Conservation (phyloP, 306 rosid species). For the Lathyrus oleraceus region DNA sequence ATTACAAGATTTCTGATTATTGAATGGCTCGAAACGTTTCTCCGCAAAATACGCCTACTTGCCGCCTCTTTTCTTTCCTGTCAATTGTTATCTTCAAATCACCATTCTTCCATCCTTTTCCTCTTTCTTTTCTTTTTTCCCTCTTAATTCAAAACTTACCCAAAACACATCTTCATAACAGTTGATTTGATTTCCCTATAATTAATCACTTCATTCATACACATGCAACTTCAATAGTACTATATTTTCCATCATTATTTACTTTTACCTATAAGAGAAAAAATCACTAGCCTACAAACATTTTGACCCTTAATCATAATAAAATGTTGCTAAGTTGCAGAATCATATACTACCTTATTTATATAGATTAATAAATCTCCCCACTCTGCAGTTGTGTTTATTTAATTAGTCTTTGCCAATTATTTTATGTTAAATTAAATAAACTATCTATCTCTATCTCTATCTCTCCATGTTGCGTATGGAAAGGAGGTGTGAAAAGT, state of each 20-base stretch:
- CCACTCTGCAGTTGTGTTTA: constrained; percentile 3
- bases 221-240: constrained; percentile 11
- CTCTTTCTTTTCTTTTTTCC: background rate
- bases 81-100: constrained; percentile 34
- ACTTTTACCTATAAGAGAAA: background rate
- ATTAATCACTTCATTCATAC: constrained; percentile 9
- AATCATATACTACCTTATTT: background rate
- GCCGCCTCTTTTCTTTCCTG: constrained; percentile 78
- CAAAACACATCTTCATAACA: background rate
- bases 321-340: background rate
- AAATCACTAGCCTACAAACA: background rate
- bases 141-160: background rate
- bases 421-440: constrained; percentile 8
- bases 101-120: constrained; percentile 21
- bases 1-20: background rate
- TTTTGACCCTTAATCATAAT: constrained; percentile 8
- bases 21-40: constrained; percentile 56
- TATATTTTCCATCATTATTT: background rate
- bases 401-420: constrained; percentile 6
- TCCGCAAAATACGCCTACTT: constrained; percentile 89
- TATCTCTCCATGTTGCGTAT: constrained; percentile 54
- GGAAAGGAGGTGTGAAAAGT: constrained; percentile 73
- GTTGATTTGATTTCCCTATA: constrained; percentile 5
- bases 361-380: background rate
- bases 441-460: background rate